A percentile compares a stretch with the other conserved stretches of the same genome.
phyloP scores from a whole-genome alignment of 2,329 filamentous ascomycete genomes.

The Capronia epimyces region DNA sequence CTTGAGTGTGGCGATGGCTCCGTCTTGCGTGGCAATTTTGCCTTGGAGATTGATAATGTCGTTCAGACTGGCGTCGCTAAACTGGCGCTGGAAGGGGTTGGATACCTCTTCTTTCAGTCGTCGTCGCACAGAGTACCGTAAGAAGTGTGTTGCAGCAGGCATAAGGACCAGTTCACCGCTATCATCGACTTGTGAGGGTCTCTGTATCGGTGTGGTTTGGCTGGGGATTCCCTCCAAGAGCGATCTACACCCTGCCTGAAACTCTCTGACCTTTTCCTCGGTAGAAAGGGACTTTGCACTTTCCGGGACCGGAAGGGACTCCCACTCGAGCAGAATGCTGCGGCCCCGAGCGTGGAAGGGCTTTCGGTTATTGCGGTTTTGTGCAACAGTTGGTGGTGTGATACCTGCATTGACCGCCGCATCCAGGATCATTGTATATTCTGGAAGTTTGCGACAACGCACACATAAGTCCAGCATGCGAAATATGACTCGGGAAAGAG shows the following conservation, averaged over 20 bases:
- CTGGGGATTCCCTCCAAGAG: conserved; percentile 8
- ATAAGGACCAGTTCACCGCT: conserved; percentile 9
- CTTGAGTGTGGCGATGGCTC: conserved; percentile 9
- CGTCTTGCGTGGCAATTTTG: conserved; percentile 6
- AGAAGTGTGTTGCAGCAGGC: background rate
- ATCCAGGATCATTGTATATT: conserved; percentile 23
- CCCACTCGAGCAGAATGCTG: conserved; percentile 21
- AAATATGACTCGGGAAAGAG: conserved; percentile 19
- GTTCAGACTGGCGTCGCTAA: background rate
- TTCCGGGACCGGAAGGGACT: conserved; percentile 12
- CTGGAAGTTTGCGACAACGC: conserved; percentile 19
- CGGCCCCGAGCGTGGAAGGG: conserved; percentile 12
- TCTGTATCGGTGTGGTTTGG: background rate
- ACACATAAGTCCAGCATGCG: conserved; percentile 28
- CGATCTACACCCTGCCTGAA: conserved; percentile 11
- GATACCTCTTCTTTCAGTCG: background rate
- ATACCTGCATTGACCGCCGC: conserved; percentile 21
- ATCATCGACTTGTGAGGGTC: background rate
- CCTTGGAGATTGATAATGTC: conserved; percentile 9
- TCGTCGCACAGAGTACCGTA: conserved; percentile 11
- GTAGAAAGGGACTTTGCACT: background rate
- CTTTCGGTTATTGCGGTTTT: conserved; percentile 10
- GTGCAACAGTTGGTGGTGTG: conserved; percentile 6
- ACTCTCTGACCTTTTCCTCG: conserved; percentile 8
- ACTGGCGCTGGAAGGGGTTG: background rate